Evolutionary conservation across 208 protist genomes (phyloP).

Genomic region (Trypanosoma conorhini): DNA sequence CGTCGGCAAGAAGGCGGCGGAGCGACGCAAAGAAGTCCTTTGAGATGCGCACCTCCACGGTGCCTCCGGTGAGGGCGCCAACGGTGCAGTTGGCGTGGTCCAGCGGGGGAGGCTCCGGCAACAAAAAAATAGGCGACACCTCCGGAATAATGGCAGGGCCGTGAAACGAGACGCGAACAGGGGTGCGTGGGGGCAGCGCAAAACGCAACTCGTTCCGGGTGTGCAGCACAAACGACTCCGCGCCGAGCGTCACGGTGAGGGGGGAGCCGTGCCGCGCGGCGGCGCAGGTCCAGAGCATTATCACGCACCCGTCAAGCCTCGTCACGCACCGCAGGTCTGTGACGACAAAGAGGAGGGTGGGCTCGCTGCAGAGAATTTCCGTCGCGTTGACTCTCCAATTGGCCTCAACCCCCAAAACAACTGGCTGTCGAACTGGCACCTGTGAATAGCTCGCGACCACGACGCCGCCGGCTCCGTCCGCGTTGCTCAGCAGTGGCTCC

Average conservation of each 20-base stretch:
- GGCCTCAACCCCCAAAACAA: slow-evolving; percentile 5
- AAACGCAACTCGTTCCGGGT: slow-evolving; percentile 6
- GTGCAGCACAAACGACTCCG: background rate
- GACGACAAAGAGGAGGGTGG: slow-evolving; percentile 14
- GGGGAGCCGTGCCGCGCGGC: background rate
- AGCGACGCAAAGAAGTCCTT: background rate
- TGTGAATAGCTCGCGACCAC: slow-evolving; percentile 11
- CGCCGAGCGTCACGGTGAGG: background rate
- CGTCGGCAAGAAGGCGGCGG: background rate
- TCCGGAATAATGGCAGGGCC: slow-evolving; percentile 28
- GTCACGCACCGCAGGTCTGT: slow-evolving; percentile 17
- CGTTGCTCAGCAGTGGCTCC: background rate
- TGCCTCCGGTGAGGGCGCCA: background rate
- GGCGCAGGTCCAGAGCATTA: slow-evolving; percentile 25
- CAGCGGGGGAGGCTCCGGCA: slow-evolving; percentile 20
- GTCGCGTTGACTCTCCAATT: background rate
- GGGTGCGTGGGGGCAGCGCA: background rate
- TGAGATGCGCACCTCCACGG: slow-evolving; percentile 4
- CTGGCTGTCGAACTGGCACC: slow-evolving; percentile 9
- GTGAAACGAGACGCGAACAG: slow-evolving; percentile 12
- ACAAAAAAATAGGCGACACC: slow-evolving; percentile 22
- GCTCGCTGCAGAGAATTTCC: slow-evolving; percentile 4
- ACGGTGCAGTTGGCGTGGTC: background rate
- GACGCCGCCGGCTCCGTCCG: background rate
- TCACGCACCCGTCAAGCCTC: background rate